Percentiles rank a stretch among this genome's conserved stretches.
These are phyloP conservation scores for Nosema muscidifuracis DNA, from an alignment of 371 early-diverging fungal species.

Conservation along the genomic window DNA sequence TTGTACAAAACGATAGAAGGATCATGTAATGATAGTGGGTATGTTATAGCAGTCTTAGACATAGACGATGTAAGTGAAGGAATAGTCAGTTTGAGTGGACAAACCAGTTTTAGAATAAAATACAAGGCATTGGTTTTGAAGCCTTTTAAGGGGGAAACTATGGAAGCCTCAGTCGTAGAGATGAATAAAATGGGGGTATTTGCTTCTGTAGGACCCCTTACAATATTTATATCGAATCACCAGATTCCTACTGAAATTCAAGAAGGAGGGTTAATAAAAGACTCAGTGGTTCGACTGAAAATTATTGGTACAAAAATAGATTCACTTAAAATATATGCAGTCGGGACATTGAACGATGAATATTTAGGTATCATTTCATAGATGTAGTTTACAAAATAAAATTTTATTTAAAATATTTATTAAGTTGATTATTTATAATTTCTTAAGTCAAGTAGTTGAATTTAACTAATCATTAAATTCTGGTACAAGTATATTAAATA, in stretches of 20 bases:
- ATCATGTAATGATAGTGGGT: slow-evolving; percentile 58
- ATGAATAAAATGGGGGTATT: slow-evolving; percentile 95
- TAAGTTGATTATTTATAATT: too few relatives aligned
- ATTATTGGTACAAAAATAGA: slow-evolving; percentile 85
- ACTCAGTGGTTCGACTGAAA: slow-evolving; percentile 74
- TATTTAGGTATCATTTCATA: slow-evolving; percentile 56
- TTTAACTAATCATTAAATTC: too few relatives aligned
- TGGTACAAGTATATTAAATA: too few relatives aligned
- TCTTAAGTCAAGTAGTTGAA: too few relatives aligned
- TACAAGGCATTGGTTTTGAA: slow-evolving; percentile 93
- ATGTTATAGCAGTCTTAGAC: slow-evolving; percentile 55
- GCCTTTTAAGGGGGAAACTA: slow-evolving; percentile 87
- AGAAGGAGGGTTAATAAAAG: slow-evolving; percentile 72
- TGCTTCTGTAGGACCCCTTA: slow-evolving; percentile 85
- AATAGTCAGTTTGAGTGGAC: slow-evolving; percentile 65
- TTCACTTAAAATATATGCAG: slow-evolving; percentile 72
- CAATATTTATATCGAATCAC: slow-evolving; percentile 82
- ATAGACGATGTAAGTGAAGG: slow-evolving; percentile 57
- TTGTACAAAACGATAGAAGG: slow-evolving; percentile 60
- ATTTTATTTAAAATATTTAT: too few relatives aligned
- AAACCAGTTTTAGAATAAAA: slow-evolving; percentile 79
- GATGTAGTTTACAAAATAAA: neutral
- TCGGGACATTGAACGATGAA: slow-evolving; percentile 64
- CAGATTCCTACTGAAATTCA: slow-evolving; percentile 64
- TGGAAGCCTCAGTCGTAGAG: slow-evolving; percentile 83